Evolutionary conservation across 2,329 filamentous ascomycete species (phyloP).

Genomic region (Stagonosporopsis tanaceti): DNA sequence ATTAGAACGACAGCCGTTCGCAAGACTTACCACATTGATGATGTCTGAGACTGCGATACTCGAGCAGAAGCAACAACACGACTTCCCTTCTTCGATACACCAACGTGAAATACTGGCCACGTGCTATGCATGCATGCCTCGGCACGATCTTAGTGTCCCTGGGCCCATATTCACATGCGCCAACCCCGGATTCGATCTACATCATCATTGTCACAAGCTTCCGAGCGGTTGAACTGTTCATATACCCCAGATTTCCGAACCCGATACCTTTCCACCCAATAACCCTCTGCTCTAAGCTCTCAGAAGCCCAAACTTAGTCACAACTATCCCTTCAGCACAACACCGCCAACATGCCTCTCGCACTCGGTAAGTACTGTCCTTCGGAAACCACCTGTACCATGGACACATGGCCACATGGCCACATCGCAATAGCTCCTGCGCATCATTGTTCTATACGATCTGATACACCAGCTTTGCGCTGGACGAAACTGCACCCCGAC

Average conservation of each 20-base stretch:
- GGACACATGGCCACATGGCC: background rate
- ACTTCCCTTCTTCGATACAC: slow-evolving; percentile 10
- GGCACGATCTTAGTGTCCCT: slow-evolving; percentile 19
- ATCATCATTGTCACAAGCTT: slow-evolving; percentile 36
- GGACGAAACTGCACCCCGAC: background rate
- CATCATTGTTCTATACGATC: background rate
- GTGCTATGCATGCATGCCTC: slow-evolving; percentile 29
- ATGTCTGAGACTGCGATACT: background rate
- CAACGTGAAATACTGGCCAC: slow-evolving; percentile 14
- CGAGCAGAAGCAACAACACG: background rate
- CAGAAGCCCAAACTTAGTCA: background rate
- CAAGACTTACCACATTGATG: slow-evolving; percentile 2
- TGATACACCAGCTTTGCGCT: background rate
- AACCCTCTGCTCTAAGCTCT: background rate
- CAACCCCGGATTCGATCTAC: slow-evolving; percentile 28
- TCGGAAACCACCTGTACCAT: background rate
- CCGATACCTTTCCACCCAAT: slow-evolving; percentile 1
- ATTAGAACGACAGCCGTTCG: background rate
- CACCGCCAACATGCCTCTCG: slow-evolving; percentile 43
- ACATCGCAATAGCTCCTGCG: background rate
- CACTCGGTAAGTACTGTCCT: slow-evolving; percentile 32
- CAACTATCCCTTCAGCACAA: background rate
- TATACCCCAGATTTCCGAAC: slow-evolving; percentile 25
- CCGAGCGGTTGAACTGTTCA: slow-evolving; percentile 23
- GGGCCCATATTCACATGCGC: slow-evolving; percentile 30